These are phyloP conservation scores for Coniochaeta sp. DNA, from an alignment of 2,329 filamentous ascomycete genomes.

Conservation along the genomic window DNA sequence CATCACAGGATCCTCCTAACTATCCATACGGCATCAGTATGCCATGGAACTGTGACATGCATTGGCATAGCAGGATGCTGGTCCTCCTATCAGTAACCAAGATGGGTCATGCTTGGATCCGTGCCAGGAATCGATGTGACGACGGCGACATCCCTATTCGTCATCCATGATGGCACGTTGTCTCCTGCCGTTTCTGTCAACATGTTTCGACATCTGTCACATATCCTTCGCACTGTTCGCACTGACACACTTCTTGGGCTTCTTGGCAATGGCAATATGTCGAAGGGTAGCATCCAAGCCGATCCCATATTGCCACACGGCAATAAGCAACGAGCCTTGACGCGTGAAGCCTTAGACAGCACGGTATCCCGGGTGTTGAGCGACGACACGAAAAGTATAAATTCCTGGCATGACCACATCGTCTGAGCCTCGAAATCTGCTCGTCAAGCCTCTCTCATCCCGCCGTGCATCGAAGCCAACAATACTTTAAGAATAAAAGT, in stretches of 20 bases:
- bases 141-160: neutral
- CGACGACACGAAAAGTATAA: neutral
- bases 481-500: neutral
- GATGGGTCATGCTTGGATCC: too few species aligned
- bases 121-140: too few species aligned
- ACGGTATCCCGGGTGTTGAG: neutral
- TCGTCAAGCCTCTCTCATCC: neutral
- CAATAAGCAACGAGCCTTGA: neutral
- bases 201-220: neutral
- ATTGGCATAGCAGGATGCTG: too few species aligned
- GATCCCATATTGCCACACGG: neutral
- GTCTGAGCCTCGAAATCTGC: neutral
- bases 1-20: too few species aligned
- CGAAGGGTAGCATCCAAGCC: neutral
- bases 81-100: too few species aligned
- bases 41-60: too few species aligned
- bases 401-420: neutral
- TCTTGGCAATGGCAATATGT: neutral
- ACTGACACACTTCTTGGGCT: neutral
- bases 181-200: neutral
- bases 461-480: neutral
- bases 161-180: neutral
- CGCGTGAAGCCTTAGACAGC: neutral
- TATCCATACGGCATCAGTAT: too few species aligned
- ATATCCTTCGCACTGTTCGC: neutral